These are phyloP conservation scores for Talaromyces marneffei DNA, from an alignment of 2,329 filamentous ascomycete species.

Conservation along the genomic window DNA sequence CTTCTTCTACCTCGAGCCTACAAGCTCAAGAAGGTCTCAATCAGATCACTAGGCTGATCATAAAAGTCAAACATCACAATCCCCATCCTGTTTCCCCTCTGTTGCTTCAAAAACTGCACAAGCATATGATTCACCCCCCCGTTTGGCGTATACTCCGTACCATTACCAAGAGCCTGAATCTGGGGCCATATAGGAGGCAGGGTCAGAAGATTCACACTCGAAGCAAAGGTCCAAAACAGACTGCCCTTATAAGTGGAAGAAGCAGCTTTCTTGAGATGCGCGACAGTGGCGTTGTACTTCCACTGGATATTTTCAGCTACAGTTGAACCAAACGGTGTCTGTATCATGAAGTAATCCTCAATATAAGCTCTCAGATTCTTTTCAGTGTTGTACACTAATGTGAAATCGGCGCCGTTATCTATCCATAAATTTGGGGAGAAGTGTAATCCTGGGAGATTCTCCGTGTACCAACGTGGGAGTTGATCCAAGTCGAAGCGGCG, in stretches of 20 bases:
- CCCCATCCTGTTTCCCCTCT: constrained; percentile 43
- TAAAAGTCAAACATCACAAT: constrained; percentile 52
- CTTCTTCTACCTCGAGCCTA: no score
- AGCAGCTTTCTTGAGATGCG: constrained; percentile 38
- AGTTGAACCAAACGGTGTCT: constrained; percentile 25
- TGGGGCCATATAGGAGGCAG: constrained; percentile 38
- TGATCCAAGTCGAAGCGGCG: constrained; percentile 43
- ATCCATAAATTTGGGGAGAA: constrained; percentile 42
- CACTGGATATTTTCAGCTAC: constrained; percentile 37
- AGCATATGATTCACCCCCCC: constrained; percentile 45
- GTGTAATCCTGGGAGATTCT: constrained; percentile 42
- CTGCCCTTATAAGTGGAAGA: constrained; percentile 25
- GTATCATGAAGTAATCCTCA: constrained; percentile 46
- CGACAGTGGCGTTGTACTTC: constrained; percentile 42
- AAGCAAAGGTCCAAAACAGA: constrained; percentile 47
- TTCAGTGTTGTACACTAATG: constrained; percentile 38
- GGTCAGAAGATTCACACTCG: constrained; percentile 38
- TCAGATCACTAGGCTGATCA: constrained; percentile 38
- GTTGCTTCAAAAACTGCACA: constrained; percentile 29
- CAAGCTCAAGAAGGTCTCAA: constrained; percentile 35
- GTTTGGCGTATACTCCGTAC: constrained; percentile 28
- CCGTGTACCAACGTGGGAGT: constrained; percentile 31
- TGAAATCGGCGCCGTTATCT: constrained; percentile 39
- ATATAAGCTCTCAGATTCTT: constrained; percentile 41
- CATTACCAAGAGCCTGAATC: constrained; percentile 42